These are phyloP conservation scores for Lentinula lateritia DNA, from an alignment of 768 basidiomycete genomes.

Conservation along the genomic window DNA sequence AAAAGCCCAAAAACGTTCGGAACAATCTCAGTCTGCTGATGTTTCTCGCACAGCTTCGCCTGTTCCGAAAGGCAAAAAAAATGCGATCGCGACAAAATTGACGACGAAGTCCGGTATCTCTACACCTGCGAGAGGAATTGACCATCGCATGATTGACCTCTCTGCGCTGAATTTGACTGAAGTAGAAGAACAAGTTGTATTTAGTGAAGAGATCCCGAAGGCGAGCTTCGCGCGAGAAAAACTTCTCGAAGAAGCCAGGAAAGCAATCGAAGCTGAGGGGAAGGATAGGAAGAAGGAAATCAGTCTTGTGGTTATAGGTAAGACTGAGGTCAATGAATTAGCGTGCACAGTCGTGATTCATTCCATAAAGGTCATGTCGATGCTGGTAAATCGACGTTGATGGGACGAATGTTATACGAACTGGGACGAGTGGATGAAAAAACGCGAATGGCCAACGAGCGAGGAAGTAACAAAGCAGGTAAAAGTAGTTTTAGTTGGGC, in stretches of 20 bases:
- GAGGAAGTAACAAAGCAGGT: constrained; percentile 83
- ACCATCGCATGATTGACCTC: constrained; percentile 66
- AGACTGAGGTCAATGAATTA: constrained; percentile 11
- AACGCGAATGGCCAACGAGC: constrained; percentile 75
- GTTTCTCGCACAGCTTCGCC: constrained; percentile 44
- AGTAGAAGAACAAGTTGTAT: constrained; percentile 29
- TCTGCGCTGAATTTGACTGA: constrained; percentile 64
- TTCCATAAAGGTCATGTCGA: constrained; percentile 82
- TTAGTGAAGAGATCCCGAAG: constrained; percentile 55
- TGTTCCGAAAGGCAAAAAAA: constrained; percentile 7
- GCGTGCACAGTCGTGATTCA: background rate
- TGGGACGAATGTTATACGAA: constrained; percentile 93
- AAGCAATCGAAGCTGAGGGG: constrained; percentile 39
- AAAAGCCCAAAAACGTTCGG: constrained; percentile 52
- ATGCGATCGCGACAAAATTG: constrained; percentile 28
- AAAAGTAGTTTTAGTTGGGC: constrained; percentile 98
- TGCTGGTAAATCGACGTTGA: constrained; percentile 96
- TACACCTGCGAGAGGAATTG: constrained; percentile 34
- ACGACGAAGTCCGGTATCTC: constrained; percentile 33
- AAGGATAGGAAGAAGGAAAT: constrained; percentile 60
- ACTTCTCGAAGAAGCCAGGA: constrained; percentile 73
- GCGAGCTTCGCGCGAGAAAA: constrained; percentile 72
- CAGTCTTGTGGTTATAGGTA: constrained; percentile 91
- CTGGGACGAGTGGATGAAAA: constrained; percentile 86
- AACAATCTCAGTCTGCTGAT: constrained; percentile 34